Percentiles rank a stretch among this genome's conserved stretches.
These are phyloP conservation scores for Cladosporium sp. DNA, from an alignment of 2,329 filamentous ascomycete species.

Conservation along the genomic window DNA sequence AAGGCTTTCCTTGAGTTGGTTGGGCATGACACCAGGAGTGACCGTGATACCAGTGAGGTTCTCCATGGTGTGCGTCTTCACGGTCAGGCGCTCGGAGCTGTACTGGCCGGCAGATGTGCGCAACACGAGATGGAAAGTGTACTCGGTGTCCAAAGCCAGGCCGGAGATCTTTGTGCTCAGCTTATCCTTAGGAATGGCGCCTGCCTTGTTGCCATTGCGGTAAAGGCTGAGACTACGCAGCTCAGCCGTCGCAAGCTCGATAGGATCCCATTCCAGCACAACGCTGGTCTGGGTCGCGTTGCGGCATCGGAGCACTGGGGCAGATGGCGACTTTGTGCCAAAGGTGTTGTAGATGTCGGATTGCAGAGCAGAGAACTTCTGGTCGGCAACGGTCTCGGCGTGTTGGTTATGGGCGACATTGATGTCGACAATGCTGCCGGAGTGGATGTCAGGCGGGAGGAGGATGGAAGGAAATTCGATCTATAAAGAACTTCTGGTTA, in stretches of 20 bases:
- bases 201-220: slow-evolving; percentile 94
- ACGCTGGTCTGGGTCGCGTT: slow-evolving; percentile 99
- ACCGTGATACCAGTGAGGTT: slow-evolving; percentile 94
- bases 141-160: slow-evolving; percentile 93
- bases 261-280: slow-evolving; percentile 96
- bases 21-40: slow-evolving; percentile 82
- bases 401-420: slow-evolving; percentile 82
- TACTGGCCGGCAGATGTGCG: slow-evolving; percentile 88
- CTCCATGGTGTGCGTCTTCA: slow-evolving; percentile 97
- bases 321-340: slow-evolving; percentile 72
- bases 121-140: slow-evolving; percentile 89
- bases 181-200: slow-evolving; percentile 88
- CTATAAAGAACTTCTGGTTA: slow-evolving; percentile 48
- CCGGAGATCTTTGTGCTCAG: slow-evolving; percentile 96
- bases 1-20: slow-evolving; percentile 70
- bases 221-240: slow-evolving; percentile 87
- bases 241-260: slow-evolving; percentile 88
- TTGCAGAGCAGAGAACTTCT: slow-evolving; percentile 81
- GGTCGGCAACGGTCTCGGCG: slow-evolving; percentile 73
- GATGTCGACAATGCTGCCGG: slow-evolving; percentile 97
- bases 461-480: slow-evolving; percentile 99
- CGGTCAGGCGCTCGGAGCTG: slow-evolving; percentile 76
- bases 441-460: slow-evolving; percentile 90
- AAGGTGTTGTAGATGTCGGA: slow-evolving; percentile 84
- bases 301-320: slow-evolving; percentile 82